Evolutionary conservation across 75 land plant species (phyloP).

Genomic region (Selaginella tamariscina): DNA sequence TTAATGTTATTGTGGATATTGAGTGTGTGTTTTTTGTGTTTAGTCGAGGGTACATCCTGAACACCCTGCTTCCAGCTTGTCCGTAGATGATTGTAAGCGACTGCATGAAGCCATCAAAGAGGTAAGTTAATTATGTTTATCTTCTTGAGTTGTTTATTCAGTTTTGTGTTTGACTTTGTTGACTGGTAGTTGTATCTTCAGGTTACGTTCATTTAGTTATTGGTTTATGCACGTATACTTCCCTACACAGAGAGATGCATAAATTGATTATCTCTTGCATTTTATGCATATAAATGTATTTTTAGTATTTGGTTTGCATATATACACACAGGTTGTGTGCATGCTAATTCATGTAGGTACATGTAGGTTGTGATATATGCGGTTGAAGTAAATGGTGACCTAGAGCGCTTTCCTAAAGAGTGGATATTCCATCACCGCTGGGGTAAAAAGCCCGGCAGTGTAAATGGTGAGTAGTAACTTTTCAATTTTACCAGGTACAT

Average conservation of each 20-base stretch:
- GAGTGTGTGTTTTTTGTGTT: neutral
- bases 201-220: neutral
- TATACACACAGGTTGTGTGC: no score
- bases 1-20: neutral
- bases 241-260: no score
- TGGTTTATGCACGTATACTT: no score
- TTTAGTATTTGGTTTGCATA: no score
- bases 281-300: no score
- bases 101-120: constrained; percentile 56
- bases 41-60: constrained; percentile 90
- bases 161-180: neutral
- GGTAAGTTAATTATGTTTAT: constrained; percentile 28
- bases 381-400: constrained; percentile 82
- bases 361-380: constrained; percentile 68
- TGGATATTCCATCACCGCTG: constrained; percentile 98
- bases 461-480: constrained; percentile 53
- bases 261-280: no score
- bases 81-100: constrained; percentile 41
- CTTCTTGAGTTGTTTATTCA: no score
- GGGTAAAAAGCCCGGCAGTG: constrained; percentile 75
- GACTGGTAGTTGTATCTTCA: neutral
- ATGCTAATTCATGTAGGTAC: neutral
- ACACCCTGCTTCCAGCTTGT: constrained; percentile 46
- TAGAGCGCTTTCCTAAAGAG: constrained; percentile 50
- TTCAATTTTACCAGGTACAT: constrained; percentile 14